Evolutionary conservation across 139 green algal species (phyloP), one percentile per base, ranked within the genome.

Genomic region (Tetratostichococcus sp.): DNA sequence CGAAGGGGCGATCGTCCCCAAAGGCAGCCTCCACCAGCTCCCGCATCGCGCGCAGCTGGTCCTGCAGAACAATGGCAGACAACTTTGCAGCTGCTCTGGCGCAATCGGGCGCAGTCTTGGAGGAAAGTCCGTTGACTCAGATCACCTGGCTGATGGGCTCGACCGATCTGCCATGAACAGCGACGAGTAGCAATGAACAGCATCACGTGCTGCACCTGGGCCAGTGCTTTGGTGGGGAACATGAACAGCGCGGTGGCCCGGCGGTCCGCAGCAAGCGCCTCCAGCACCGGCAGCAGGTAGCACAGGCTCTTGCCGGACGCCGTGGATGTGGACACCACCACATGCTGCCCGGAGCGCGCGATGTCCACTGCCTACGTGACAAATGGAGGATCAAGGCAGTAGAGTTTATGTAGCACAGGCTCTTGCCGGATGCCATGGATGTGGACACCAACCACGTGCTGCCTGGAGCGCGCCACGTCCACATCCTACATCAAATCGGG

Each of bases 181-280:
- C 39, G 39, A 50, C 39, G 39, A n/a, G n/a, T n/a, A n/a, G n/a
- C n/a, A n/a, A n/a, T n/a, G n/a, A n/a, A n/a, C n/a, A n/a, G n/a
- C n/a, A n/a, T n/a, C n/a, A n/a, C n/a, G n/a, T n/a, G n/a, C n/a
- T n/a, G n/a, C n/a, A 69, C 75, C 35, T 81, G 81, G 25, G 79
- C 77, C 65, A 87, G 85, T 0, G 89, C 94, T 82, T 98, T 98
- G 75, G 95, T 98, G 34, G 95, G 95, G 74, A 98, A 98, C 75
- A 98, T 84, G 79, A 93, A 89, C n/a, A 98, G 76, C 0, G 91
- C 91, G 74, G 80, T 92, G 22, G 89, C 80, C 30, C 80, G 65
- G 11, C 71, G 75, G 71, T 94, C 77, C 70, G 28, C 30, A 6
- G 71, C 69, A 70, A 94, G 81, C 0, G 82, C 84, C 76, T 91